Conservation (phyloP, 441 rosid genomes). For the Raphanus hybrid region DNA sequence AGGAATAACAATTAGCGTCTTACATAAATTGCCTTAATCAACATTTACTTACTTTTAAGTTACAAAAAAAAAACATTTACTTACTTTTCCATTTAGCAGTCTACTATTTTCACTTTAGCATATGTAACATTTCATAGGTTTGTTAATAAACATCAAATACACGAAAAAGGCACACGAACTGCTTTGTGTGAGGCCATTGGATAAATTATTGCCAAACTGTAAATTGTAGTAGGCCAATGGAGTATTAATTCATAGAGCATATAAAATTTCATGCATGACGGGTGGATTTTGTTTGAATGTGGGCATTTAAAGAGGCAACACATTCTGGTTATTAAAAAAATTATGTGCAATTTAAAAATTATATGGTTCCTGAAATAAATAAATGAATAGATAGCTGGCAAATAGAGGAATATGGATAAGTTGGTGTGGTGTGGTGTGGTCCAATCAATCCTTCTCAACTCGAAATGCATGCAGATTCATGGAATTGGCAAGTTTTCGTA, state of each 20-base stretch:
- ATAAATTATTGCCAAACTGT: background rate
- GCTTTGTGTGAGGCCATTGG: background rate
- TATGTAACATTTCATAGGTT: background rate
- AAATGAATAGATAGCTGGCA: background rate
- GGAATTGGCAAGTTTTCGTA: background rate
- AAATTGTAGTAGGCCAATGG: background rate
- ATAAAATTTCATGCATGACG: background rate
- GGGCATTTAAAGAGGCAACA: background rate
- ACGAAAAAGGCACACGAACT: background rate
- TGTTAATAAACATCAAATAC: background rate
- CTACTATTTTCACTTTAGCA: background rate
- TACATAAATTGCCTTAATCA: background rate
- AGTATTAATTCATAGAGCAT: background rate
- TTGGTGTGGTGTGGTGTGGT: slow-evolving; percentile 15
- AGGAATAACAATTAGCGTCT: background rate
- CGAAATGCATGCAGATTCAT: background rate
- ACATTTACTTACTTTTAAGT: background rate
- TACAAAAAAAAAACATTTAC: background rate
- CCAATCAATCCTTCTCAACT: slow-evolving; percentile 6
- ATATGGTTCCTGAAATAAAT: background rate
- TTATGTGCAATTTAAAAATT: background rate
- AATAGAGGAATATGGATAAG: background rate
- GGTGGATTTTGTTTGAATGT: slow-evolving; percentile 14
- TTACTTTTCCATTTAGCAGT: background rate
- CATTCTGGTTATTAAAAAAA: background rate